Evolutionary conservation across 805 yeast species (phyloP), one percentile per base, ranked within the genome.

Genomic region (Pichia scutulata): DNA sequence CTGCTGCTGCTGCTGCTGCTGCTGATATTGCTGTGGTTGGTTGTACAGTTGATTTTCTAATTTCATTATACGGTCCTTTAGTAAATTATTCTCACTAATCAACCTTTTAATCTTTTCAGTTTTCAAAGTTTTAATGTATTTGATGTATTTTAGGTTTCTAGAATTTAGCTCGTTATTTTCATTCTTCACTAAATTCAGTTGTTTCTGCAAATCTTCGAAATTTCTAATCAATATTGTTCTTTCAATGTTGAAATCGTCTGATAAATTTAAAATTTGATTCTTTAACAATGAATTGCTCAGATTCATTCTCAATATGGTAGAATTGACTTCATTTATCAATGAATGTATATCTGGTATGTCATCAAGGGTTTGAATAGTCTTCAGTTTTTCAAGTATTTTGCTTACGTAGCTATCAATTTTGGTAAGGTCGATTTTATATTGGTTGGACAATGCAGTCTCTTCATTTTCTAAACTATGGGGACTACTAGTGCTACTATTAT

Each of bases 121-220:
- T 43, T 66, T 68, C 39, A 68, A 52, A 19, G 55, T 48, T 44
- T 62, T 61, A 41, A 60, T 60, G 48, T 65, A 61, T 44, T 64
- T 65, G 40, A 65, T 64, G 47, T 67, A 54, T 50, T 64, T 66
- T 36, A 61, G 50, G 51, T 69, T 69, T 43, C 65, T 65, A 24
- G 55, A 44, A 39, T 56, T 62, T 22, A 68, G 57, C 28, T 60
- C 62, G 46, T 61, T 58, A 49, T 67, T 68, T 41, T 64, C 68
- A 33, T 60, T 56, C 47, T 57, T 56, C 22, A 60, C 52, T 14
- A 64, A 50, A 37, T 55, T 60, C 21, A 63, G 23, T 40, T 59
- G 61, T 41, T 57, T 57, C 46, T 66, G 66, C 33, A 60, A 56
- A 41, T 58, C 60, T 28, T 61, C 58, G 39, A 68, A 39, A 43